Conservation (phyloP, 2,329 filamentous ascomycete genomes). For the Fusarium zealandicum region DNA sequence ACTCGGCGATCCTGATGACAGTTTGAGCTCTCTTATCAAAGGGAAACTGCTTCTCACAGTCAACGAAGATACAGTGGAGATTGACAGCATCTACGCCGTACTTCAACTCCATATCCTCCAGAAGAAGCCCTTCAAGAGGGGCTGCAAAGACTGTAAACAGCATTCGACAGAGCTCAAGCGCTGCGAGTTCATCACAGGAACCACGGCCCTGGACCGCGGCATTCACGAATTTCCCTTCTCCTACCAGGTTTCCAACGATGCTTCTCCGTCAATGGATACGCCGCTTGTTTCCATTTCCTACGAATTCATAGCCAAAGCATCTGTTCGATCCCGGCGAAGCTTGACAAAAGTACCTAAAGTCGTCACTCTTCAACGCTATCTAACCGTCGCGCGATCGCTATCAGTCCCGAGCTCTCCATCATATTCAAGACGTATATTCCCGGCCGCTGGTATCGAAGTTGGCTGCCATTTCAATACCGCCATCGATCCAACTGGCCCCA, state of each 20-base stretch:
- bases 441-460: constrained; percentile 89
- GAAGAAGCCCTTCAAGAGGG: constrained; percentile 24
- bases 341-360: constrained; percentile 42
- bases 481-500: constrained; percentile 81
- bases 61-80: neutral
- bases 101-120: constrained; percentile 3
- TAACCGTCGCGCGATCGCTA: constrained; percentile 81
- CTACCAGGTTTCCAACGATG: constrained; percentile 79
- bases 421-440: constrained; percentile 73
- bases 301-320: constrained; percentile 72
- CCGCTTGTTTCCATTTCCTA: constrained; percentile 78
- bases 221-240: constrained; percentile 77
- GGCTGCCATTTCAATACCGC: constrained; percentile 80
- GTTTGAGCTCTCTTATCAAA: constrained; percentile 3
- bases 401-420: constrained; percentile 75
- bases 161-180: constrained; percentile 22
- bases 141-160: constrained; percentile 27
- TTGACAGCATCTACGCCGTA: constrained; percentile 14
- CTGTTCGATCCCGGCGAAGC: constrained; percentile 61
- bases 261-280: constrained; percentile 81
- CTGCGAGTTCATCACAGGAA: constrained; percentile 18
- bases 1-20: neutral
- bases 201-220: neutral
- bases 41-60: constrained; percentile 6
- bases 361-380: constrained; percentile 68